phyloP scores from a whole-genome alignment of 768 basidiomycete species.

The Lyophyllum semitale region DNA sequence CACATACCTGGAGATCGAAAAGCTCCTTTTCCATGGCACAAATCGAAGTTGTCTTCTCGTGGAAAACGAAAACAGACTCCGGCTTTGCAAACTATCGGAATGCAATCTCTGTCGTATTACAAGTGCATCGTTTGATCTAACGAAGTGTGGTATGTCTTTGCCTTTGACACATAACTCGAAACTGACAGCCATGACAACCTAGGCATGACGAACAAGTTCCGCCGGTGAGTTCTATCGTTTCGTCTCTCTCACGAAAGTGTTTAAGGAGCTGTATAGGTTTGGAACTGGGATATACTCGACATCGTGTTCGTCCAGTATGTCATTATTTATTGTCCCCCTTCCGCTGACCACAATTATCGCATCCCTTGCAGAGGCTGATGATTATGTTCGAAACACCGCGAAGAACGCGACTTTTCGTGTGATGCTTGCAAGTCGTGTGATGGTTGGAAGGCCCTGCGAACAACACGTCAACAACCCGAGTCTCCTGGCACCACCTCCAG shows the following conservation, averaged over 20 bases:
- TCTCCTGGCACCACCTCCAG: constrained; percentile 52
- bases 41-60: constrained; percentile 57
- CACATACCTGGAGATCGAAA: constrained; percentile 47
- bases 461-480: constrained; percentile 49
- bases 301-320: constrained; percentile 64
- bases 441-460: constrained; percentile 60
- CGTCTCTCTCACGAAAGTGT: background rate
- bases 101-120: constrained; percentile 62
- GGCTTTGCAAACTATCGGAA: constrained; percentile 49
- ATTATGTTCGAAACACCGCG: constrained; percentile 51
- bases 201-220: constrained; percentile 61
- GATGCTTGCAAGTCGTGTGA: constrained; percentile 59
- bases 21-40: constrained; percentile 70
- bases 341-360: constrained; percentile 2
- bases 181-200: background rate
- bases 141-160: constrained; percentile 51
- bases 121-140: constrained; percentile 59
- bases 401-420: constrained; percentile 46
- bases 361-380: constrained; percentile 58
- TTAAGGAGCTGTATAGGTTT: constrained; percentile 44
- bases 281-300: constrained; percentile 73
- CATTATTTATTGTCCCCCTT: background rate
- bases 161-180: background rate
- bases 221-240: constrained; percentile 32
- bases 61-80: constrained; percentile 47